Evolutionary conservation across 345 rosid species (phyloP), one percentile per base, ranked within the genome.

Genomic region (Lumnitzera racemosa): DNA sequence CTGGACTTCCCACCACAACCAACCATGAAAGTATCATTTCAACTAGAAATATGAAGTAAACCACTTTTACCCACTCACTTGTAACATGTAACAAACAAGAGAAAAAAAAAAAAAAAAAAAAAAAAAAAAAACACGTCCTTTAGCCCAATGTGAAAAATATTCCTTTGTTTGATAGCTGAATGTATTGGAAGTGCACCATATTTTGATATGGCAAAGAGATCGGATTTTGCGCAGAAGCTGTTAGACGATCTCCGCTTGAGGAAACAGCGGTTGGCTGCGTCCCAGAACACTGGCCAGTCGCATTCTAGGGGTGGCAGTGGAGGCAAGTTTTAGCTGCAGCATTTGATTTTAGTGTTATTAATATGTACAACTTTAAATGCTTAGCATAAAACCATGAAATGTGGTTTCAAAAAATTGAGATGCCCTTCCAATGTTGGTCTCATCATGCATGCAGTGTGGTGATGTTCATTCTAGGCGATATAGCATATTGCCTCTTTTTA

Each of bases 161-260:
- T 36, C 43, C 53, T 47, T 29, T 8, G 61, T 66, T 48, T 65
- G 53, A 13, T 55, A 11, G 24, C 47, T 11, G 17, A 52, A 47
- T 54, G 76, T 23, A 36, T 3, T 52, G 54, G 54, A 47, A 29
- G 16, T 27, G 17, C 72, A 55, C 59, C 13, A 36, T 13, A 46
- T 5, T 20, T 29, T 29, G 57, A 9, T 27, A 94, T 94, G 99
- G 84, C 77, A 53, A 94, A 78, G 78, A 78, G 90, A 67, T 84
- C 90, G 4, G 96, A 86, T 68, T 94, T 94, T 62, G 95, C 91
- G 0, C 95, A 89, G 87, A 94, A 94, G 80, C 75, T 94, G 74
- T 74, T 94, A 54, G 90, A 89, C 68, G 99, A 94, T 76, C 97
- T 94, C 58, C 79, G 90, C 10, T 36, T 80, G 66, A 65, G 96